Base-by-base conservation (phyloP, 2,329 filamentous ascomycete species). In the Botrytis galanthina region DNA sequence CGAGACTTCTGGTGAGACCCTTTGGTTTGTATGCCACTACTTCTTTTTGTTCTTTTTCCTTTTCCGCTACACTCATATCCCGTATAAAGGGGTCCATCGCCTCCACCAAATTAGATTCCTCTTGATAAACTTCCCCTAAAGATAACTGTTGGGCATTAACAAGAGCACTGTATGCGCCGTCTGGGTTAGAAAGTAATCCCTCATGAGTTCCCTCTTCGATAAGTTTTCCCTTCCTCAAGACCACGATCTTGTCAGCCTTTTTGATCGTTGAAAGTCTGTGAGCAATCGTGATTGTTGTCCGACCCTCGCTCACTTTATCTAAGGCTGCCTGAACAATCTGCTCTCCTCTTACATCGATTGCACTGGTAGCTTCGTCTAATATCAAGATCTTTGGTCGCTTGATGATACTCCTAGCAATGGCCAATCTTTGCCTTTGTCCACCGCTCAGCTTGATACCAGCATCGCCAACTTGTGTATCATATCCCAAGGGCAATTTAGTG, bases 271-370 rank as follows among this genome's bases (percentile, higher is more conserved):
- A 97, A 16, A 98, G 86, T 77, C 95, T 91, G 83, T 98, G 95
- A 64, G 95, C 95, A 81, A 98, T 97, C 6, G 94, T 93, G 77
- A 98, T 97, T 2, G 95, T 97, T 0, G 95, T 98, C 2, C 89
- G 83, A 60, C 86, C 85, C 62, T 84, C 81, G 0, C 87, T 88
- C 1, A 90, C 84, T n/a, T 83, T 82, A 74, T 87, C 85, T 26
- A 90, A 82, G 0, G 87, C 87, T 44, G 83, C 81, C 77, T 89
- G 88, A 0, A 90, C 88, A 44, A 87, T 83, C 39, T 83, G 80
- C 62, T 85, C 84, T 14, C 83, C 82, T 14, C 88, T 29, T 90
- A 83, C 78, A 74, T 80, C 79, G 12, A 81, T 83, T 1, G 89
- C 85, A 0, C 88, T 85, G 2, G 79, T 80, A 6, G 93, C 92